Evolutionary conservation across 345 rosid species (phyloP).

Genomic region (Eucalyptus curtisii): DNA sequence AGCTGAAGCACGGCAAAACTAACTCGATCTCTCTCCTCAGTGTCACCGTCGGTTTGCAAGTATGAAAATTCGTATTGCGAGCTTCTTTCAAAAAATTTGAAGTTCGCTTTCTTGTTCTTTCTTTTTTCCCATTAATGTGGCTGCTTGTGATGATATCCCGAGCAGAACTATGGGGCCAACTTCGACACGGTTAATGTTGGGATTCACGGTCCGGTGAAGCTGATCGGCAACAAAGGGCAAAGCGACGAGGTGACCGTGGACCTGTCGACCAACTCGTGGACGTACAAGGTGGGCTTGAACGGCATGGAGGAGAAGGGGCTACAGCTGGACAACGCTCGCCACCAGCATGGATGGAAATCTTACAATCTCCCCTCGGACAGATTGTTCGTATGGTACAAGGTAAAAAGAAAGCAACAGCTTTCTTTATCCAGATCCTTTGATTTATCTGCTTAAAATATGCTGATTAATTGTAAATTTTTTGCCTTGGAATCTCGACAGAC

Average conservation of each 20-base stretch:
- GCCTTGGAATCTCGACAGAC: slow-evolving; percentile 12
- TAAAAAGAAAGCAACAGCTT: not conserved
- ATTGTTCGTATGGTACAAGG: slow-evolving; percentile 59
- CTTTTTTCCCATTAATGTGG: not conserved
- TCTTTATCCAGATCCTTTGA: not conserved
- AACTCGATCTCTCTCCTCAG: slow-evolving; percentile 29
- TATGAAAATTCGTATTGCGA: not conserved
- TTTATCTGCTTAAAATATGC: not conserved
- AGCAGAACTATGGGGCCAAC: slow-evolving; percentile 16
- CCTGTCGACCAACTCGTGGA: slow-evolving; percentile 29
- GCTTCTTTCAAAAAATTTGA: not conserved
- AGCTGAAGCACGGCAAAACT: slow-evolving; percentile 4
- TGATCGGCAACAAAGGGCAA: not conserved
- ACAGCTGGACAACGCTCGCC: not conserved
- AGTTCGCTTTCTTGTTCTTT: not conserved
- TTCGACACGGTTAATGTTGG: slow-evolving; percentile 6
- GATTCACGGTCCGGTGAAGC: slow-evolving; percentile 16
- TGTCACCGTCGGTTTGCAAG: slow-evolving; percentile 35
- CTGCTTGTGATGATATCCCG: not conserved
- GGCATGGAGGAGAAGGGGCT: slow-evolving; percentile 16
- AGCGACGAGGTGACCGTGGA: not conserved
- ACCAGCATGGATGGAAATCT: slow-evolving; percentile 4
- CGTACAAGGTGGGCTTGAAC: slow-evolving; percentile 39
- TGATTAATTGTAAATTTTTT: not conserved
- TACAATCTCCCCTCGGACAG: slow-evolving; percentile 13